A percentile compares a stretch with the other conserved stretches of the same genome.
Conservation (phyloP, 1,284 basidiomycete species). For the Boletus sp. region DNA sequence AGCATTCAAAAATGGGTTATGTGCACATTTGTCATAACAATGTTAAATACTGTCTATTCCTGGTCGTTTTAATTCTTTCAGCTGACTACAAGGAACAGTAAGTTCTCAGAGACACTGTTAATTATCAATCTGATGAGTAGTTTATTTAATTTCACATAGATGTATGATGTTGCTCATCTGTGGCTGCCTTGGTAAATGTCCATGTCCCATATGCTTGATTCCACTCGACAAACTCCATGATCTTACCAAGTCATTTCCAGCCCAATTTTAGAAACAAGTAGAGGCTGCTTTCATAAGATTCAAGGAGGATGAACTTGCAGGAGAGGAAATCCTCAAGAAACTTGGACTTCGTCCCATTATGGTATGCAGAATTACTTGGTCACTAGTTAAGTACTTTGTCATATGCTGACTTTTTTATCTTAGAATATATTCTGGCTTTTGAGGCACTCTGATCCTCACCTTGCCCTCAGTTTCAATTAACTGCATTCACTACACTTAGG, state of each 20-base stretch:
- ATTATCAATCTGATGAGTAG: background rate
- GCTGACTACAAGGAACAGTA: constrained; percentile 28
- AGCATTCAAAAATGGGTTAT: constrained; percentile 11
- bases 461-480: background rate
- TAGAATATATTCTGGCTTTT: background rate
- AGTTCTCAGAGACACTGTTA: background rate
- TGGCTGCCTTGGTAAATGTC: constrained; percentile 16
- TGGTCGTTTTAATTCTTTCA: constrained; percentile 21
- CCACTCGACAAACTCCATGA: constrained; percentile 11
- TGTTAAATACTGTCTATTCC: constrained; percentile 13
- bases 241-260: constrained; percentile 7
- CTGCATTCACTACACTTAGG: background rate
- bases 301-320: background rate
- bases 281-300: background rate
- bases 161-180: constrained; percentile 27
- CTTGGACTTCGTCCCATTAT: background rate
- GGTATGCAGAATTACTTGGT: background rate
- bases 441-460: background rate
- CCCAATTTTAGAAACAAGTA: background rate
- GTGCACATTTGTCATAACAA: constrained; percentile 11
- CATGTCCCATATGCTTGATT: constrained; percentile 20
- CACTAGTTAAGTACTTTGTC: background rate
- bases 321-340: background rate
- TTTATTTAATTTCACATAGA: background rate
- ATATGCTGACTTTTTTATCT: background rate